These are phyloP conservation scores for Clitoria ternatea DNA, from an alignment of 306 rosid species.

Conservation along the genomic window DNA sequence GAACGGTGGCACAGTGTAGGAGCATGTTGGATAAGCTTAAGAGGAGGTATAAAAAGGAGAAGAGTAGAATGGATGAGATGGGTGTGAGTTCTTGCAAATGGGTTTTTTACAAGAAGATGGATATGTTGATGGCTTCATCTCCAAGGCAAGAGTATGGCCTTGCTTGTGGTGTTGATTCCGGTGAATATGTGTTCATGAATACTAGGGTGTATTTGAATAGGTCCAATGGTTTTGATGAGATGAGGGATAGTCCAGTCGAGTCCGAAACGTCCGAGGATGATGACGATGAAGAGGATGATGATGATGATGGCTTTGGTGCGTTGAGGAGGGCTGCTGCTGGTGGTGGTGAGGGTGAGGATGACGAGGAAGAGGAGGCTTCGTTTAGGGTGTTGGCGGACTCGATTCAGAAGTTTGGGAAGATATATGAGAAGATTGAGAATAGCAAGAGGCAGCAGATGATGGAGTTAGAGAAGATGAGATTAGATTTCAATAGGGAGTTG, in stretches of 20 bases:
- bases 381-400: conserved; percentile 62
- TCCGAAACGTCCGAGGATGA: conserved; percentile 54
- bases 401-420: conserved; percentile 67
- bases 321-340: background rate
- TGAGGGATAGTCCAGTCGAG: conserved; percentile 90
- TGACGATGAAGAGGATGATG: conserved; percentile 29
- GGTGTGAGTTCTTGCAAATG: conserved; percentile 54
- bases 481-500: conserved; percentile 60
- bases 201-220: conserved; percentile 68
- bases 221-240: conserved; percentile 82
- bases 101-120: conserved; percentile 75
- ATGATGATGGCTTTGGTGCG: background rate
- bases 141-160: conserved; percentile 61
- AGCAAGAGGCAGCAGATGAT: conserved; percentile 85
- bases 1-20: conserved; percentile 51
- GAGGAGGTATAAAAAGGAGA: conserved; percentile 77
- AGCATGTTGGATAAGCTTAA: conserved; percentile 54
- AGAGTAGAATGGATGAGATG: conserved; percentile 46
- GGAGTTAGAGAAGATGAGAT: conserved; percentile 82
- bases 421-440: conserved; percentile 78
- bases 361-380: conserved; percentile 39
- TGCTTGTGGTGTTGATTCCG: conserved; percentile 84
- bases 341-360: conserved; percentile 14
- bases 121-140: conserved; percentile 66
- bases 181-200: conserved; percentile 81